These are phyloP conservation scores for Fusarium xyrophilum DNA, from an alignment of 2,329 filamentous ascomycete species.

Conservation along the genomic window DNA sequence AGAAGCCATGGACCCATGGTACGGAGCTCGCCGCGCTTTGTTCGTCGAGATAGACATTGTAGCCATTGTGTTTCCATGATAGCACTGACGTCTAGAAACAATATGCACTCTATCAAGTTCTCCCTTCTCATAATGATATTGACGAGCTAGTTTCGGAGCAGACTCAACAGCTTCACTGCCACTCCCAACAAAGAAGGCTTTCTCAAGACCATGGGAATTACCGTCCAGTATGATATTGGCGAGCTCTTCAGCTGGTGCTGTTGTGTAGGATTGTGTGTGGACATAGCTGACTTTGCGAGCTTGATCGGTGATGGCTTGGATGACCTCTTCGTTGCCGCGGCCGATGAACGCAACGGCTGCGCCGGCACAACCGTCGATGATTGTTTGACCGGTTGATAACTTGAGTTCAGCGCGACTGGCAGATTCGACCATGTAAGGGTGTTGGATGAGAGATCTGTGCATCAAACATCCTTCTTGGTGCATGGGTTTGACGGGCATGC, in stretches of 20 bases:
- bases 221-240: background rate
- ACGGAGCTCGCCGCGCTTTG: background rate
- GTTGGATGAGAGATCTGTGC: constrained; percentile 17
- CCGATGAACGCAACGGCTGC: constrained; percentile 9
- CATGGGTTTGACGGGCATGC: background rate
- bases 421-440: constrained; percentile 12
- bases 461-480: background rate
- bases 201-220: constrained; percentile 17
- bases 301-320: constrained; percentile 11
- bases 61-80: constrained; percentile 18
- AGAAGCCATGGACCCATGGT: background rate
- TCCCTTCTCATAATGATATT: constrained; percentile 48
- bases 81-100: constrained; percentile 1
- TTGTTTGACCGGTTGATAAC: background rate
- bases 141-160: constrained; percentile 55
- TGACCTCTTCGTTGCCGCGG: constrained; percentile 6
- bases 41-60: constrained; percentile 21
- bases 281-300: constrained; percentile 15
- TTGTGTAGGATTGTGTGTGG: constrained; percentile 19
- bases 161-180: constrained; percentile 53
- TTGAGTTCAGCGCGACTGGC: background rate
- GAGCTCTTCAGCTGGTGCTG: constrained; percentile 5
- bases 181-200: constrained; percentile 38
- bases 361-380: constrained; percentile 10
- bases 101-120: background rate